Conservation (phyloP, 2,329 filamentous ascomycete species). For the Dactylellina parvicollis region DNA sequence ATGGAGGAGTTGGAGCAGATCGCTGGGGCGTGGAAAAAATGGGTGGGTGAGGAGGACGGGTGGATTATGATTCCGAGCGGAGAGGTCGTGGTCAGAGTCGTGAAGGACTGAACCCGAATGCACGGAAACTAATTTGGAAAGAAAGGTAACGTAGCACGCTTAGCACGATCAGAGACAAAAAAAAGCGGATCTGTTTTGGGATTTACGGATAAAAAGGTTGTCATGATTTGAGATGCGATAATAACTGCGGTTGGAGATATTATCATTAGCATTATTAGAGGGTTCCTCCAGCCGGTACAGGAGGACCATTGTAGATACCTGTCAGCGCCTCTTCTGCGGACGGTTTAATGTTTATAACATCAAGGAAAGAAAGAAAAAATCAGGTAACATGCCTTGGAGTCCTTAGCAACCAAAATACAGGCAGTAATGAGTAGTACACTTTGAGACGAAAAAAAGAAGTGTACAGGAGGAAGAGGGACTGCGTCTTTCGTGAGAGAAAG, state of each 20-base stretch:
- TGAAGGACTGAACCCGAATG: conserved; percentile 3
- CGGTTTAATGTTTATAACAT: conserved; percentile 11
- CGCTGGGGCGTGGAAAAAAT: conserved; percentile 16
- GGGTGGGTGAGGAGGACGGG: conserved; percentile 26
- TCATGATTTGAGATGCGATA: neutral
- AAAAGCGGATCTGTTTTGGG: too few relatives aligned
- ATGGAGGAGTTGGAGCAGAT: conserved; percentile 23
- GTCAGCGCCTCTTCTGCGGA: neutral
- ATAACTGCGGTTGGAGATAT: conserved; percentile 12
- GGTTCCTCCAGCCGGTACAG: neutral
- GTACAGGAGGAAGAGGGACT: conserved; percentile 2
- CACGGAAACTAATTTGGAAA: too few relatives aligned
- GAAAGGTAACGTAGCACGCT: too few relatives aligned
- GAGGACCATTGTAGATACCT: neutral
- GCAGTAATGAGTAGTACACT: conserved; percentile 13
- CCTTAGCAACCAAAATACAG: conserved; percentile 16
- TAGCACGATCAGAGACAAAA: too few relatives aligned
- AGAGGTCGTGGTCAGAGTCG: conserved; percentile 37
- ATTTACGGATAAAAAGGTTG: neutral
- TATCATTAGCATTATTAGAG: conserved; percentile 46
- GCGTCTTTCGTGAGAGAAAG: neutral
- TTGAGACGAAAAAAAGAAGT: conserved; percentile 1
- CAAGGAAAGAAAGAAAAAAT: neutral
- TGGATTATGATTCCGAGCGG: conserved; percentile 41
- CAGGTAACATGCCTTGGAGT: neutral